Percentiles rank a stretch among this genome's conserved stretches.
phyloP scores from a whole-genome alignment of 257 asterid genomes.

The Asclepias syriaca region DNA sequence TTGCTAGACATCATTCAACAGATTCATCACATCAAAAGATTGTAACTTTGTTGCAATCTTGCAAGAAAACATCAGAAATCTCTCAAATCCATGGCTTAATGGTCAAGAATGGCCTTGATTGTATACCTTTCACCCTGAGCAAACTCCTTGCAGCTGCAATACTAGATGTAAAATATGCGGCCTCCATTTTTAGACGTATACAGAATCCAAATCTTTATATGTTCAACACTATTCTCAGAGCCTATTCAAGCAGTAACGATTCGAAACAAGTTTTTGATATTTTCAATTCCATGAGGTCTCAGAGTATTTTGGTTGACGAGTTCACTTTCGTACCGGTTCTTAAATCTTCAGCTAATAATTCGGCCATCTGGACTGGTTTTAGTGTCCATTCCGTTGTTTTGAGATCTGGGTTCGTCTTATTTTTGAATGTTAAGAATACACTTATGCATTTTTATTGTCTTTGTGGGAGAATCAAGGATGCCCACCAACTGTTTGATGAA shows the following conservation, averaged over 20 bases:
- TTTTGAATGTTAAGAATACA: conserved; percentile 44
- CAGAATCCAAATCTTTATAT: conserved; percentile 49
- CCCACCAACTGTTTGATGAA: conserved; percentile 58
- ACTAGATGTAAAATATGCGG: conserved; percentile 39
- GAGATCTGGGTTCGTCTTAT: conserved; percentile 44
- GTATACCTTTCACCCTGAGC: conserved; percentile 45
- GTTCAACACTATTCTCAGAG: conserved; percentile 54
- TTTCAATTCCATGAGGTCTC: conserved; percentile 47
- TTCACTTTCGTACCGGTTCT: conserved; percentile 44
- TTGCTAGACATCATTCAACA: conserved; percentile 11
- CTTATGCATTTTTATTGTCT: conserved; percentile 51
- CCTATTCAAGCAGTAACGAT: conserved; percentile 34
- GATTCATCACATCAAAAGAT: conserved; percentile 34
- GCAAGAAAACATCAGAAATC: conserved; percentile 33
- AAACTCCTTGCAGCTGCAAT: conserved; percentile 53
- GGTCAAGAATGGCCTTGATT: conserved; percentile 52
- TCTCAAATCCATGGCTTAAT: conserved; percentile 54
- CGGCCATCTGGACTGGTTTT: conserved; percentile 33
- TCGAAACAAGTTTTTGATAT: conserved; percentile 33
- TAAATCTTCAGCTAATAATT: conserved; percentile 40
- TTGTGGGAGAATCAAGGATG: conserved; percentile 37
- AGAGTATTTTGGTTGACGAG: conserved; percentile 35
- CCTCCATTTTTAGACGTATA: conserved; percentile 39
- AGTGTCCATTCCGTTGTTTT: conserved; percentile 38
- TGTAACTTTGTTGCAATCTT: conserved; percentile 43